These are phyloP conservation scores for Aspergillus japonicus DNA, from an alignment of 2,329 filamentous ascomycete species.

Conservation along the genomic window DNA sequence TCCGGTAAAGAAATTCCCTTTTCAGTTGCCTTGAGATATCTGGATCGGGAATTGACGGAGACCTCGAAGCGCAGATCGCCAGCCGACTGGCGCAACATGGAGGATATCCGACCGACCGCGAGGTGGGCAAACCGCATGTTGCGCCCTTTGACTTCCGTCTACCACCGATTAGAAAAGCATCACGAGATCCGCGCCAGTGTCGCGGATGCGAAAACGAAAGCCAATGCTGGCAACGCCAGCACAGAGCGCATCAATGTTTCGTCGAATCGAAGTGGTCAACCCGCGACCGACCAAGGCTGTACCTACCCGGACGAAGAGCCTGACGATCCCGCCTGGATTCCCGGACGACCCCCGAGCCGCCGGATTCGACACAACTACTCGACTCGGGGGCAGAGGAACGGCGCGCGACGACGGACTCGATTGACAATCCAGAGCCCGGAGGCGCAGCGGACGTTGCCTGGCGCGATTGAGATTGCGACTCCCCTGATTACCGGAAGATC, in stretches of 20 bases:
- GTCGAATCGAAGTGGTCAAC: constrained; percentile 1
- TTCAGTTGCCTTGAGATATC: background rate
- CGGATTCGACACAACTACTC: constrained; percentile 41
- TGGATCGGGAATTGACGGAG: background rate
- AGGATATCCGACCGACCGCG: constrained; percentile 40
- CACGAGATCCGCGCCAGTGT: constrained; percentile 34
- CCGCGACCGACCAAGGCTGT: constrained; percentile 13
- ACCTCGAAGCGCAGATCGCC: background rate
- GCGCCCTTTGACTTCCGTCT: constrained; percentile 42
- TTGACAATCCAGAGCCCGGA: constrained; percentile 39
- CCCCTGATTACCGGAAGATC: constrained; percentile 41
- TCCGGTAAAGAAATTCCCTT: background rate
- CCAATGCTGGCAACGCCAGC: constrained; percentile 9
- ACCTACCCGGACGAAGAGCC: constrained; percentile 36
- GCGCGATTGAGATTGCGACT: constrained; percentile 44
- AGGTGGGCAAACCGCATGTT: constrained; percentile 47
- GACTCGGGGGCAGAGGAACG: constrained; percentile 26
- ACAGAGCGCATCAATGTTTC: constrained; percentile 4
- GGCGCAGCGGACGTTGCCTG: constrained; percentile 34
- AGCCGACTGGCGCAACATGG: constrained; percentile 26
- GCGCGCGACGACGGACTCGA: constrained; percentile 26
- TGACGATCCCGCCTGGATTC: constrained; percentile 43
- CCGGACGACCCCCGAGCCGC: constrained; percentile 33
- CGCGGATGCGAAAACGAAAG: constrained; percentile 22
- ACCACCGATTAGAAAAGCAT: constrained; percentile 43